A percentile compares a stretch with the other conserved stretches of the same genome.
These are phyloP conservation scores for Stachybotrys chartarum DNA, from an alignment of 2,329 filamentous ascomycete genomes.

Conservation along the genomic window DNA sequence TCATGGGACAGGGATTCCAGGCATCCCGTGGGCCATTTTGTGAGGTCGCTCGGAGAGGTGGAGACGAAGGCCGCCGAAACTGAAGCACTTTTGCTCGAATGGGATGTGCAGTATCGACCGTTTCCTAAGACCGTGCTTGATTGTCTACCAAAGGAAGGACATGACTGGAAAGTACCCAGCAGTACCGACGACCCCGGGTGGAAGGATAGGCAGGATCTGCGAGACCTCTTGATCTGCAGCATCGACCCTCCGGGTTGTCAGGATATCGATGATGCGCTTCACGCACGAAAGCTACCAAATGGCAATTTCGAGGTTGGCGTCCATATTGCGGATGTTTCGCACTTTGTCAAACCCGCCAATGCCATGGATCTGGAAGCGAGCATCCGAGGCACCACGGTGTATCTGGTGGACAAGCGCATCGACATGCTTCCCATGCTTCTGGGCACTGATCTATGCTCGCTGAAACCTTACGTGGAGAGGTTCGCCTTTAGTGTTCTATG, in stretches of 20 bases:
- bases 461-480: constrained; percentile 96
- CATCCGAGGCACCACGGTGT: constrained; percentile 90
- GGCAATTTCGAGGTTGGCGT: constrained; percentile 95
- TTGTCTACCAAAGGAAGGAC: constrained; percentile 83
- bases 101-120: constrained; percentile 94
- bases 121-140: constrained; percentile 95
- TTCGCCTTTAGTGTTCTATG: constrained; percentile 81
- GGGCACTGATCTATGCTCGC: constrained; percentile 89
- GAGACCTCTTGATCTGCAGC: constrained; percentile 85
- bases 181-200: constrained; percentile 77
- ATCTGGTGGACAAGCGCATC: constrained; percentile 97
- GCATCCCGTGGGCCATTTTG: constrained; percentile 88
- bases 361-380: constrained; percentile 96
- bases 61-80: constrained; percentile 98
- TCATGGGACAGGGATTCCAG: constrained; percentile 91
- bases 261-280: constrained; percentile 95
- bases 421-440: constrained; percentile 98
- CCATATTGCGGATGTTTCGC: constrained; percentile 98
- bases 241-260: constrained; percentile 95
- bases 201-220: constrained; percentile 76
- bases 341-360: constrained; percentile 95
- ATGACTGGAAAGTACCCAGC: constrained; percentile 87
- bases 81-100: constrained; percentile 87
- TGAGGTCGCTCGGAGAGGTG: constrained; percentile 84
- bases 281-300: constrained; percentile 77